A percentile compares a stretch with the other conserved stretches of the same genome.
Conservation (phyloP, 2,329 filamentous ascomycete genomes). For the Penicillium italicum region DNA sequence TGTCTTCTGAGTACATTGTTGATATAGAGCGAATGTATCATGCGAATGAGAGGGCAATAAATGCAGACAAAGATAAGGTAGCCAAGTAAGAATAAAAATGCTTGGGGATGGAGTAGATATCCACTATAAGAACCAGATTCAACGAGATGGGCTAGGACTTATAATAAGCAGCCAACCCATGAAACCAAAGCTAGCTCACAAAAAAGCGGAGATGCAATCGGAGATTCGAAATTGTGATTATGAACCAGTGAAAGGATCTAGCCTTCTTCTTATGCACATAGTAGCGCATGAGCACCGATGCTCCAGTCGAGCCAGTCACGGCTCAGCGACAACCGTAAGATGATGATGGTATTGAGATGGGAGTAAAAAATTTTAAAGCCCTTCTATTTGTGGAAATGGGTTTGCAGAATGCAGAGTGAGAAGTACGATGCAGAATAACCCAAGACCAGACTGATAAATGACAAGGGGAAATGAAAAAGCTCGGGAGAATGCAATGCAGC, state of each 20-base stretch:
- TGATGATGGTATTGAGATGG: background rate
- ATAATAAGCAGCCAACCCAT: background rate
- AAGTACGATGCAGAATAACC: background rate
- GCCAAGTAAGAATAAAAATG: background rate
- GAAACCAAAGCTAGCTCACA: background rate
- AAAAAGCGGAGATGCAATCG: background rate
- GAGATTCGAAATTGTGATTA: background rate
- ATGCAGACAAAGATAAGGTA: background rate
- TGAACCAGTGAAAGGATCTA: background rate
- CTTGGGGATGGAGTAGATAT: background rate
- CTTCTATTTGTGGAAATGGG: background rate
- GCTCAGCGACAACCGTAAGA: background rate
- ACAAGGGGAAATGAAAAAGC: background rate
- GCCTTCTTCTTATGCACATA: background rate
- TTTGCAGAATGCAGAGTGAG: background rate
- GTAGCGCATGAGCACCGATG: too few relatives aligned
- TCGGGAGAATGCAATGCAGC: background rate
- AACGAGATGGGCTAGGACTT: background rate
- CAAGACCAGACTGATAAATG: background rate
- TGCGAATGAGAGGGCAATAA: background rate
- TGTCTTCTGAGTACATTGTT: slow-evolving; percentile 4
- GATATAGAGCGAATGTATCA: background rate
- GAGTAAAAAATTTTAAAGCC: background rate
- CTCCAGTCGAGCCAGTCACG: background rate
- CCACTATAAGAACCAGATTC: background rate